Evolutionary conservation across 1,284 basidiomycete species (phyloP), one percentile per base, ranked within the genome.

Genomic region (Coniferiporia weirii): DNA sequence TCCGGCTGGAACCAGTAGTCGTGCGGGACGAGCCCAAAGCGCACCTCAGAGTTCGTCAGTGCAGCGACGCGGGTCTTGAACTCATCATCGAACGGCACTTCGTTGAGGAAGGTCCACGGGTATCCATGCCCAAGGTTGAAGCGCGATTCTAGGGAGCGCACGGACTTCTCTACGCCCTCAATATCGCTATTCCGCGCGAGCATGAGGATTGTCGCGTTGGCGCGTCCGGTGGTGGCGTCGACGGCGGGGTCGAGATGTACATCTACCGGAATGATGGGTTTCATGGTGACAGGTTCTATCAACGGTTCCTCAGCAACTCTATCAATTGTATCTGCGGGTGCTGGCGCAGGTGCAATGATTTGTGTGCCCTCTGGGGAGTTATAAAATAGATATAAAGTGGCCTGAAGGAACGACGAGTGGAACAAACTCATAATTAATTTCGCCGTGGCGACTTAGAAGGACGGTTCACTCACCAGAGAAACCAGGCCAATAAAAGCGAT

Each of bases 21-120:
- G 15, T 47, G 56, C 6, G 74, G 72, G 22, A 89, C 82, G n/a
- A 79, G 68, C 0, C 86, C 87, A 65, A 86, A 89, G 40, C 67
- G 61, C 52, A 73, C 72, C 5, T 72, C 73, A 4, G 73, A 64
- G 15, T 66, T 67, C 17, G 75, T 76, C 54, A 76, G 53, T 34
- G 35, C n/a, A 20, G 43, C 38, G 17, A 61, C 59, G 17, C 57
- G 60, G 27, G 35, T 54, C 58, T 77, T 80, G 68, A 80, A 81
- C 50, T 76, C 73, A 19, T 78, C 77, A 36, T 69, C 66, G 65
- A 80, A 80, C 3, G 69, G 70, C 57, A 76, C 75, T 48, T 80
- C 78, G 66, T 79, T 79, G 57, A 79, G 67, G 66, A 80, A 64
- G 12, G 64, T 61, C 63, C 66, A 67, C 1, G 65, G 64, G 61